Evolutionary conservation across 495 filamentous ascomycete species (phyloP).

Genomic region (Gamarada debralockiae): DNA sequence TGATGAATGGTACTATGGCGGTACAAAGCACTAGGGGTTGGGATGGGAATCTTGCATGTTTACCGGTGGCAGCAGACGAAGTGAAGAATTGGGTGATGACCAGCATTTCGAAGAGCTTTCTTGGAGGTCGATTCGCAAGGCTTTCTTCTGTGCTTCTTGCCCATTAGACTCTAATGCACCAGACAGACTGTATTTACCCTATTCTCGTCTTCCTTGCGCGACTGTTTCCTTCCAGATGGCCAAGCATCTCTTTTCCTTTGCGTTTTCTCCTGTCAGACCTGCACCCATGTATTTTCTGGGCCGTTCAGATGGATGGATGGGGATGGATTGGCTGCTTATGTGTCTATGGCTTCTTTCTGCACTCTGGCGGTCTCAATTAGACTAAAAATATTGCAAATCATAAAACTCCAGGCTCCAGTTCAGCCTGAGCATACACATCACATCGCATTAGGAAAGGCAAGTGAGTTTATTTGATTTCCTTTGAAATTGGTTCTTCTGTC

Average conservation of each 20-base stretch:
- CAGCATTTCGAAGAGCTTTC: constrained; percentile 16
- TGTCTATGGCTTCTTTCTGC: constrained; percentile 5
- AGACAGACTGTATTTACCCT: constrained; percentile 21
- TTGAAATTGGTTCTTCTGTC: constrained; percentile 1
- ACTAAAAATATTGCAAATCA: constrained; percentile 20
- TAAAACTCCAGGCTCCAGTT: constrained; percentile 2
- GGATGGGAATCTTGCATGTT: constrained; percentile 26
- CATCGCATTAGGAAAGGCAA: not conserved
- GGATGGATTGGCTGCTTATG: not conserved
- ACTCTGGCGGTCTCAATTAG: constrained; percentile 8
- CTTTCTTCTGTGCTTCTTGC: constrained; percentile 20
- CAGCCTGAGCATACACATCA: not conserved
- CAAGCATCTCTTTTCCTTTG: constrained; percentile 12
- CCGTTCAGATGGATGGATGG: too few species aligned
- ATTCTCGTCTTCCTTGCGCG: constrained; percentile 8
- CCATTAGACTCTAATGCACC: constrained; percentile 26
- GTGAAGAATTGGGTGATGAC: constrained; percentile 12
- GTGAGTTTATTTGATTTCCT: constrained; percentile 12
- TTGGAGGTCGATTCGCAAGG: constrained; percentile 24
- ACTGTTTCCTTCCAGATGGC: not conserved
- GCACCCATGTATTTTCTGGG: too few species aligned
- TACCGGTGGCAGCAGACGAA: constrained; percentile 18
- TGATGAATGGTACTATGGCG: constrained; percentile 22
- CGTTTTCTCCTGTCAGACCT: constrained; percentile 3
- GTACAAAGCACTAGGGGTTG: constrained; percentile 18